These are phyloP conservation scores for Veloboletus limbatus DNA, from an alignment of 1,284 basidiomycete species.

Conservation along the genomic window DNA sequence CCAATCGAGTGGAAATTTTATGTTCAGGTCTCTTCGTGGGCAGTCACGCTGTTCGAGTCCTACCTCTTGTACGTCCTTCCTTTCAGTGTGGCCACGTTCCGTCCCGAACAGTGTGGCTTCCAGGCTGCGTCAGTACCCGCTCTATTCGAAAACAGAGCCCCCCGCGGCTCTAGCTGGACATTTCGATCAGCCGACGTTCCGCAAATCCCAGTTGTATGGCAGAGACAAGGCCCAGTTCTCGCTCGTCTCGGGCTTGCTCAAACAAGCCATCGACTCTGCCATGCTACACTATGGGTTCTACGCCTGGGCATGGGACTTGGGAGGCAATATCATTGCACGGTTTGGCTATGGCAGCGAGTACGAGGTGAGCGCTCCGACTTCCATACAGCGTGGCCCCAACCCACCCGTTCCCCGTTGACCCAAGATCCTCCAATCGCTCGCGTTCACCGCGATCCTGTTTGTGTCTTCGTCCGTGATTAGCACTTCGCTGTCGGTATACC, in stretches of 20 bases:
- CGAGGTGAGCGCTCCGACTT: constrained; percentile 44
- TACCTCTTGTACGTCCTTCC: constrained; percentile 65
- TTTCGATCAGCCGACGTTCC: constrained; percentile 72
- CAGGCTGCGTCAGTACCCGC: constrained; percentile 80
- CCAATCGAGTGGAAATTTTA: constrained; percentile 71
- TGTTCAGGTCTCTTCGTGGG: constrained; percentile 74
- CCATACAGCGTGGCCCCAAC: too few species aligned
- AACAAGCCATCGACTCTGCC: constrained; percentile 67
- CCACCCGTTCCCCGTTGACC: constrained; percentile 2
- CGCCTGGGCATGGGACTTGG: constrained; percentile 72
- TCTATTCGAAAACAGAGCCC: constrained; percentile 77
- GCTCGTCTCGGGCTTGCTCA: constrained; percentile 70
- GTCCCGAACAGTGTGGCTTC: background rate
- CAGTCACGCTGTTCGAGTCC: constrained; percentile 78
- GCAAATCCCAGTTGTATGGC: constrained; percentile 90
- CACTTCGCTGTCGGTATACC: constrained; percentile 77
- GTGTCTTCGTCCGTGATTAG: constrained; percentile 66
- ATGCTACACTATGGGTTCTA: constrained; percentile 78
- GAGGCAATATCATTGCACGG: constrained; percentile 49
- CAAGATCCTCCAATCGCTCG: constrained; percentile 81
- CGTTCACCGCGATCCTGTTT: constrained; percentile 71
- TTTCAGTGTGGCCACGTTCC: constrained; percentile 1
- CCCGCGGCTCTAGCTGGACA: constrained; percentile 74
- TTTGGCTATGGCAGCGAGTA: constrained; percentile 66
- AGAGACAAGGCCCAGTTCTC: constrained; percentile 89